Conservation (phyloP, 2,329 filamentous ascomycete genomes). For the Plenodomus lindquistii region DNA sequence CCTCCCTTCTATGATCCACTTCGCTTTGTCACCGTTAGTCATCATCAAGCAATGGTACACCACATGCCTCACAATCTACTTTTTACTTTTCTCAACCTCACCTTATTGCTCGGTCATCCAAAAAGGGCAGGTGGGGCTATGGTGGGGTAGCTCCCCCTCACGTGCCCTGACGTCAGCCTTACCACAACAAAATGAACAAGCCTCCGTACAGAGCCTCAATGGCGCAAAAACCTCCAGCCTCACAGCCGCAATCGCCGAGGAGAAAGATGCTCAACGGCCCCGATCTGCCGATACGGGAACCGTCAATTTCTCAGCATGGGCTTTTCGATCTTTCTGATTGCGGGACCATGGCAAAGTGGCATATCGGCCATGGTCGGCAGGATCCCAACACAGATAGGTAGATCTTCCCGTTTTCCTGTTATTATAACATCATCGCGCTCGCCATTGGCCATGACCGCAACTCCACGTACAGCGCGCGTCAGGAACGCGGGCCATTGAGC, state of each 20-base stretch:
- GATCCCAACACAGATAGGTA: background rate
- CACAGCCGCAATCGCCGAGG: background rate
- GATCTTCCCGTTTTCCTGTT: background rate
- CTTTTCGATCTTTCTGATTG: slow-evolving; percentile 21
- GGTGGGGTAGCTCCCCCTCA: background rate
- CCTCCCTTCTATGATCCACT: too few species aligned
- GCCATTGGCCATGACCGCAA: slow-evolving; percentile 14
- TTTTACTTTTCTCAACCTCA: background rate
- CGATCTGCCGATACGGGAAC: background rate
- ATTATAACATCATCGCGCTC: slow-evolving; percentile 11
- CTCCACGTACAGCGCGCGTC: slow-evolving; percentile 11
- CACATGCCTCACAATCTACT: too few species aligned
- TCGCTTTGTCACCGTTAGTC: too few species aligned
- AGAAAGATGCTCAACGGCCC: too few species aligned
- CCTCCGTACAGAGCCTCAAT: background rate
- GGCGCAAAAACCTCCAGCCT: background rate
- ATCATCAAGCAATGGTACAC: too few species aligned
- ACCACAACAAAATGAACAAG: background rate
- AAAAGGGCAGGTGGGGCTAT: background rate
- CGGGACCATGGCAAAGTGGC: slow-evolving; percentile 24
- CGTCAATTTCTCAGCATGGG: slow-evolving; percentile 28
- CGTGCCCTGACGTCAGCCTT: background rate
- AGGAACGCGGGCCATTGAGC: slow-evolving; percentile 11
- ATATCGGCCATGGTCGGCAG: slow-evolving; percentile 23
- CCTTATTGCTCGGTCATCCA: background rate